Percentiles rank a stretch among this genome's conserved stretches.
Evolutionary conservation across 176 grass and related monocot species (phyloP).

Genomic region (Aegilops sharonensis): DNA sequence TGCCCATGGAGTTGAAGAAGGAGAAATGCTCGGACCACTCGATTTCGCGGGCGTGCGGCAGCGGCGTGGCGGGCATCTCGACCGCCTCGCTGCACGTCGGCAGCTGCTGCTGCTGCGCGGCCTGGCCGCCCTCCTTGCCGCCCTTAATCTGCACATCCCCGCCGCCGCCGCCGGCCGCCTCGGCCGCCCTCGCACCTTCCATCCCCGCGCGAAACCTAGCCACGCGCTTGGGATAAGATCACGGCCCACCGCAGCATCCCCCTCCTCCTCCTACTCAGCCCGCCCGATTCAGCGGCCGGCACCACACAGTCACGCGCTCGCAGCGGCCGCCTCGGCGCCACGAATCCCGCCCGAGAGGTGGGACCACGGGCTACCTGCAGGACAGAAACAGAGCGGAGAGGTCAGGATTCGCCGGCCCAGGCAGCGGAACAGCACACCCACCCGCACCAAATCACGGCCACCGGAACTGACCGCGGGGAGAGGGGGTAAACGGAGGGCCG

Average conservation of each 20-base stretch:
- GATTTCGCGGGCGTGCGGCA: slow-evolving; percentile 24
- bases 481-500: not conserved
- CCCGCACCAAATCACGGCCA: not conserved
- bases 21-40: slow-evolving; percentile 84
- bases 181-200: slow-evolving; percentile 58
- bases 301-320: not conserved
- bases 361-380: slow-evolving; percentile 7
- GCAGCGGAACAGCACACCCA: not conserved
- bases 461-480: not conserved
- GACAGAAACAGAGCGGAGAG: not conserved
- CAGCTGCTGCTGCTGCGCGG: slow-evolving; percentile 12
- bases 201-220: slow-evolving; percentile 21
- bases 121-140: slow-evolving; percentile 52
- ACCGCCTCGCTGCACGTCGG: slow-evolving; percentile 18
- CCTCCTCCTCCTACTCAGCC: not conserved
- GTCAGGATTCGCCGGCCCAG: slow-evolving; percentile 1
- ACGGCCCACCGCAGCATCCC: not conserved
- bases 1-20: slow-evolving; percentile 45
- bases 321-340: not conserved
- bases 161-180: slow-evolving; percentile 40
- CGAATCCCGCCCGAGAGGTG: not conserved
- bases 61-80: slow-evolving; percentile 43
- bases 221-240: not conserved
- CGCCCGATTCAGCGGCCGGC: not conserved
- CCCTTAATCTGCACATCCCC: slow-evolving; percentile 55